These are phyloP conservation scores for Russula compacta DNA, from an alignment of 768 basidiomycete genomes.

Conservation along the genomic window DNA sequence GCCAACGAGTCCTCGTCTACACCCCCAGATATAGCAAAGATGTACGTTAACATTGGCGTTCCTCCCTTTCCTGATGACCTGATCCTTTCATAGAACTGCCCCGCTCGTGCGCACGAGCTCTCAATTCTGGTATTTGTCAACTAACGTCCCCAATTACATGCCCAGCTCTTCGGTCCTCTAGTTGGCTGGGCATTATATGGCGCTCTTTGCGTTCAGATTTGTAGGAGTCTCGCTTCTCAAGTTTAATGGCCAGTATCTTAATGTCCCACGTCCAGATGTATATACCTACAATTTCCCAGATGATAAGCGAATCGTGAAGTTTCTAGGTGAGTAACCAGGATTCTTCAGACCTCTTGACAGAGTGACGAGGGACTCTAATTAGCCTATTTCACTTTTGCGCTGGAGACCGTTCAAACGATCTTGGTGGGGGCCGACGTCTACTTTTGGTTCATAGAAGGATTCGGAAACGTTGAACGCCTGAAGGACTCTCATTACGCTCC, in stretches of 20 bases:
- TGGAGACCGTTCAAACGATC: not conserved
- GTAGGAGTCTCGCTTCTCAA: conserved; percentile 14
- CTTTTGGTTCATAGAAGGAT: conserved; percentile 3
- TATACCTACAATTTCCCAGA: not conserved
- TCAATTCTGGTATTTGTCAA: not conserved
- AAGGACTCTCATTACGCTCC: not conserved
- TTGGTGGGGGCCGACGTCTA: not conserved
- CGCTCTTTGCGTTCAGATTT: conserved; percentile 25
- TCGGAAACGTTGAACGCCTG: not conserved
- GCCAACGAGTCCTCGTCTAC: not conserved
- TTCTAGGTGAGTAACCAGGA: not conserved
- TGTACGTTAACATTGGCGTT: not conserved
- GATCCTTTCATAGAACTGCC: not conserved
- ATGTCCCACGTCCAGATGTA: not conserved
- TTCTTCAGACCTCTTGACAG: not conserved
- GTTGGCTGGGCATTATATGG: conserved; percentile 26
- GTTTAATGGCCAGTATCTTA: too few species aligned
- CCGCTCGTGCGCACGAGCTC: conserved; percentile 2
- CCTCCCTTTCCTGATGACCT: not conserved
- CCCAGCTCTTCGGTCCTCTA: conserved; percentile 12
- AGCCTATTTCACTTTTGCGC: not conserved
- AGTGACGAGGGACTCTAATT: not conserved
- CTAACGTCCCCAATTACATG: not conserved
- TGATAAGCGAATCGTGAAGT: not conserved
- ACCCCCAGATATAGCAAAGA: not conserved